A percentile compares a stretch with the other conserved stretches of the same genome.
Conservation (phyloP, 192 early-diverging fungal genomes). For the Backusella luteola region DNA sequence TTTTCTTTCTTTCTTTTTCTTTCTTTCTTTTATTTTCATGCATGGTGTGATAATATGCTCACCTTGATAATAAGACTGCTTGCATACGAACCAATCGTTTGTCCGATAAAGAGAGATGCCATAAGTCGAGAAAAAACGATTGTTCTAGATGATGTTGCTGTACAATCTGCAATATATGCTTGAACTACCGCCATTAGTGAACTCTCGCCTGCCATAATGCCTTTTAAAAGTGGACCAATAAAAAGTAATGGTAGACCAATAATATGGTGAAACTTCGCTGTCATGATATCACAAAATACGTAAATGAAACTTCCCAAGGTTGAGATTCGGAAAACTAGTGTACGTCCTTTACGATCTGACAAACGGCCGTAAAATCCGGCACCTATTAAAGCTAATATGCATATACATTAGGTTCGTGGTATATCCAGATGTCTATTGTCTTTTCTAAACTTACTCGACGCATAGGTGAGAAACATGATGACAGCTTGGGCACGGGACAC, state of each 20-base stretch:
- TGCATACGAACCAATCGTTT: slow-evolving; percentile 4
- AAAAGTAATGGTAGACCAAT: slow-evolving; percentile 30
- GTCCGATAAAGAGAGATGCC: slow-evolving; percentile 18
- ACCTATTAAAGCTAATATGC: slow-evolving; percentile 12
- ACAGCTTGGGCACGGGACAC: slow-evolving; percentile 25
- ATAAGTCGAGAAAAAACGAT: slow-evolving; percentile 18
- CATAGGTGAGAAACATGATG: slow-evolving; percentile 21
- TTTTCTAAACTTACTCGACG: slow-evolving; percentile 12
- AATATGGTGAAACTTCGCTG: slow-evolving; percentile 14
- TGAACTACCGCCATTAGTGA: slow-evolving; percentile 28
- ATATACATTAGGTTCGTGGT: not conserved
- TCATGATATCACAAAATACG: slow-evolving; percentile 18
- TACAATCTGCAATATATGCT: slow-evolving; percentile 38
- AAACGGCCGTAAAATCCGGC: slow-evolving; percentile 32
- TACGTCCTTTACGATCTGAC: slow-evolving; percentile 33
- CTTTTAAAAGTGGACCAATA: slow-evolving; percentile 32
- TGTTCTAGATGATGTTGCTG: slow-evolving; percentile 15
- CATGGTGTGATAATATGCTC: not conserved
- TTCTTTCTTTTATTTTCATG: not conserved
- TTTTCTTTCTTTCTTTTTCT: not conserved
- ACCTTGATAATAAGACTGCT: slow-evolving; percentile 13
- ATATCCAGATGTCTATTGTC: not conserved
- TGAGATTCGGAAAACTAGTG: slow-evolving; percentile 21
- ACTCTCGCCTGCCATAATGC: slow-evolving; percentile 28
- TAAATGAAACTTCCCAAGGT: slow-evolving; percentile 24